A percentile compares a stretch with the other conserved stretches of the same genome.
phyloP scores from a whole-genome alignment of 179 eudicot species.

The Sideroxylon spinosum region DNA sequence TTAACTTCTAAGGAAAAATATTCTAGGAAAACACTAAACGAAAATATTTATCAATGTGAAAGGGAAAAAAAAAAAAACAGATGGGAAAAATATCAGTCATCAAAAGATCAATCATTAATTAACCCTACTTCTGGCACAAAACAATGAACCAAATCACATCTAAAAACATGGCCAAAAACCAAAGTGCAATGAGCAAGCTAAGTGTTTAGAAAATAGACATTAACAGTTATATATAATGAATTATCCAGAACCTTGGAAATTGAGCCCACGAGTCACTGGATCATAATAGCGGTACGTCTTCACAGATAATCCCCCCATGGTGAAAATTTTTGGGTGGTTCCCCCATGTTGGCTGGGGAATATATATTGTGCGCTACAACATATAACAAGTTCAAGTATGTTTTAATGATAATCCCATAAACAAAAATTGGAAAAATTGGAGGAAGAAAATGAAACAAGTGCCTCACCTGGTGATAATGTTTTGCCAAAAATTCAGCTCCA shows the following conservation, averaged over 20 bases:
- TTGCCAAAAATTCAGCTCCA: conserved; percentile 84
- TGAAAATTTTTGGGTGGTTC: conserved; percentile 81
- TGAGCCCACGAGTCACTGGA: conserved; percentile 84
- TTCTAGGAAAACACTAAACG: too few species aligned
- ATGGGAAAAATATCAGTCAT: too few species aligned
- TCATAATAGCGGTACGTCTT: conserved; percentile 84
- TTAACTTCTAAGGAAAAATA: neutral
- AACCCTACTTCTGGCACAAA: too few species aligned
- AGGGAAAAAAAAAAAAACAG: too few species aligned
- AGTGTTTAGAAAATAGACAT: neutral
- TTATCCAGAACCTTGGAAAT: conserved; percentile 53
- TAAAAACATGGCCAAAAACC: neutral
- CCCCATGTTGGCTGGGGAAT: conserved; percentile 98
- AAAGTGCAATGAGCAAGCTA: neutral
- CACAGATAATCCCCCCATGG: conserved; percentile 77
- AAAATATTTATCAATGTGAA: too few species aligned
- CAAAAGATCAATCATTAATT: too few species aligned
- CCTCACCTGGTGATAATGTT: conserved; percentile 73
- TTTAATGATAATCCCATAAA: conserved; percentile 3
- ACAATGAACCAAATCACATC: too few species aligned
- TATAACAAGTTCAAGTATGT: conserved; percentile 2
- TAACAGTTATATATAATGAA: neutral
- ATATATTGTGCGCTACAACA: conserved; percentile 62
- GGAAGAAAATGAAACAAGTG: neutral
- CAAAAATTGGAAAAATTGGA: neutral